Evolutionary conservation across 1,284 basidiomycete species (phyloP), one percentile per base, ranked within the genome.

Genomic region (Rhodotorula glutinis): DNA sequence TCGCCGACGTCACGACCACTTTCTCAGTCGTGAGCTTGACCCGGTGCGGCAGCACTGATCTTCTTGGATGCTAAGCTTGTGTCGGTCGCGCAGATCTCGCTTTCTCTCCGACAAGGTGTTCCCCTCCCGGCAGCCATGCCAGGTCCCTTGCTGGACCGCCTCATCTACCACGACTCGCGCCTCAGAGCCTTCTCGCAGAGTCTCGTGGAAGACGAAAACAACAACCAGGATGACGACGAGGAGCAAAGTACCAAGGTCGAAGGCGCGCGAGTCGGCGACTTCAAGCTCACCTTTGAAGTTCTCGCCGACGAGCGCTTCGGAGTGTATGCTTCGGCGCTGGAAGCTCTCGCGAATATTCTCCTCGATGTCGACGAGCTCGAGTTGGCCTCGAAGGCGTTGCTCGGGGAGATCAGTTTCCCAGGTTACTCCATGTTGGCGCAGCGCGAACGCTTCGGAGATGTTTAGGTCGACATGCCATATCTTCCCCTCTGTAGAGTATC

Each of bases 111-210:
- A 0, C 49, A 61, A 33, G 69, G 69, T 5, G 41, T 55, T 0
- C 59, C 65, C 1, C 58, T 72, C 0, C 71, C 71, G 1, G 51
- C 63, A 47, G 65, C 68, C 8, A 73, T 62, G 2, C 68, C 71
- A 21, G 71, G 71, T 3, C 71, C 71, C 1, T 54, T 73, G 3
- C 62, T 73, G 44, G 71, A 70, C 57, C 68, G 71, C 19, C 63
- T 73, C 8, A 21, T 73, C 5, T 63, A 67, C 40, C 71, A 73
- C 68, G 68, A 73, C 44, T 38, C 44, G 10, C 62, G 65, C 4
- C 54, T 67, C 17, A 46, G 61, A 5, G 49, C 54, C 40, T 30
- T 57, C 29, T 41, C 43, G 17, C 43, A 52, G 5, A 52, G 25
- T 13, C 53, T 41, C 14, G 33, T 56, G 8, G 4, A 33, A 11